Conservation (phyloP, 2,329 filamentous ascomycete genomes). For the Chaetothyriales sp. region DNA sequence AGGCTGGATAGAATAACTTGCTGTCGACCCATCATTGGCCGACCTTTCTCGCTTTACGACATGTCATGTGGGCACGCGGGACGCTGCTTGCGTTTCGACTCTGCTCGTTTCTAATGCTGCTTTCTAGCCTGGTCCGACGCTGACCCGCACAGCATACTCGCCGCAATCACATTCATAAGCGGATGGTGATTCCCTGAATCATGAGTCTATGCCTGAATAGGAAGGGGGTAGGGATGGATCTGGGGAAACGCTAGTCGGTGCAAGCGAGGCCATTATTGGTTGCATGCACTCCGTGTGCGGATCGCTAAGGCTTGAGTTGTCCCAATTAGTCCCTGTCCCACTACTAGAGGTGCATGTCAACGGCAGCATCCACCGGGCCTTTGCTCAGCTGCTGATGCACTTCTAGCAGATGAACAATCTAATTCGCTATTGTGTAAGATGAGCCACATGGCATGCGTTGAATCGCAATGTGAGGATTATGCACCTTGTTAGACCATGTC, state of each 20-base stretch:
- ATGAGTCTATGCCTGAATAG: not conserved
- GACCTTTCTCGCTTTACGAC: too few relatives aligned
- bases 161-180: too few relatives aligned
- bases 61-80: too few relatives aligned
- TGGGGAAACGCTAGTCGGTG: not conserved
- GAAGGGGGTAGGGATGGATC: not conserved
- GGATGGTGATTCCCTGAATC: too few relatives aligned
- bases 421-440: not conserved
- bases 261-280: not conserved
- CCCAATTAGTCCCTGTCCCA: not conserved
- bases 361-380: not conserved
- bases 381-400: not conserved
- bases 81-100: too few relatives aligned
- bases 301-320: not conserved
- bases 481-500: not conserved
- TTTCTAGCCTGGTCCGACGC: too few relatives aligned
- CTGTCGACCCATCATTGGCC: too few relatives aligned
- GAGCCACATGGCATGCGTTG: not conserved
- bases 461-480: not conserved
- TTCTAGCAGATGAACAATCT: too few relatives aligned
- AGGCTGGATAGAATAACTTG: too few relatives aligned
- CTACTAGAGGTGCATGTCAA: too few relatives aligned
- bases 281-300: not conserved
- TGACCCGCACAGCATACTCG: too few relatives aligned
- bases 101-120: too few relatives aligned